phyloP scores from a whole-genome alignment of 345 rosid genomes.

The Hibiscus mutabilis region DNA sequence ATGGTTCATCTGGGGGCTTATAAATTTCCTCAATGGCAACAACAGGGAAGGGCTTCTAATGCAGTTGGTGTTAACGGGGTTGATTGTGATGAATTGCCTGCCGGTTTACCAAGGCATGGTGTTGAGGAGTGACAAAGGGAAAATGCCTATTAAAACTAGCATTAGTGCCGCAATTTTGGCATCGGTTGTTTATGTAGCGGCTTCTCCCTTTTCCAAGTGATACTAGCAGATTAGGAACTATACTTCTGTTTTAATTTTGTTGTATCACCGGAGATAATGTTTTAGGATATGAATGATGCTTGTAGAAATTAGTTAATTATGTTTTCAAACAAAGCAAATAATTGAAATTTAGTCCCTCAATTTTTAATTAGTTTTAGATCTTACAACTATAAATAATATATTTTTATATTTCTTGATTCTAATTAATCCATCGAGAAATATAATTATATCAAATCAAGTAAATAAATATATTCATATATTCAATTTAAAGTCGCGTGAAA shows the following conservation, averaged over 20 bases:
- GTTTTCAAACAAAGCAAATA: no score
- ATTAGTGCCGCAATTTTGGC: conserved; percentile 19
- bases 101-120: conserved; percentile 47
- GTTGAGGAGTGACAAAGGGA: conserved; percentile 41
- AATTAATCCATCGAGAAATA: no score
- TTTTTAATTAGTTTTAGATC: no score
- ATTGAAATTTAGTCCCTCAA: no score
- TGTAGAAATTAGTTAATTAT: no score
- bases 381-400: no score
- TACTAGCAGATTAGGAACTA: not conserved
- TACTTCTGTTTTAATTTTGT: no score
- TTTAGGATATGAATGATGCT: not conserved
- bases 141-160: conserved; percentile 27
- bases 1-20: conserved; percentile 22
- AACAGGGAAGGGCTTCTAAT: conserved; percentile 20
- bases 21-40: conserved; percentile 2
- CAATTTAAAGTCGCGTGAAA: no score
- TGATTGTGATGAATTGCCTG: conserved; percentile 29
- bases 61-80: conserved; percentile 35
- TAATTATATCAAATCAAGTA: no score
- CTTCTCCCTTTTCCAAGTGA: conserved; percentile 14
- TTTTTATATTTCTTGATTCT: no score
- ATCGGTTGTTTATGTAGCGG: conserved; percentile 7
- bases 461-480: no score
- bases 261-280: not conserved